Evolutionary conservation across 1,284 basidiomycete genomes (phyloP).

Genomic region (Apiotrichum gamsii): DNA sequence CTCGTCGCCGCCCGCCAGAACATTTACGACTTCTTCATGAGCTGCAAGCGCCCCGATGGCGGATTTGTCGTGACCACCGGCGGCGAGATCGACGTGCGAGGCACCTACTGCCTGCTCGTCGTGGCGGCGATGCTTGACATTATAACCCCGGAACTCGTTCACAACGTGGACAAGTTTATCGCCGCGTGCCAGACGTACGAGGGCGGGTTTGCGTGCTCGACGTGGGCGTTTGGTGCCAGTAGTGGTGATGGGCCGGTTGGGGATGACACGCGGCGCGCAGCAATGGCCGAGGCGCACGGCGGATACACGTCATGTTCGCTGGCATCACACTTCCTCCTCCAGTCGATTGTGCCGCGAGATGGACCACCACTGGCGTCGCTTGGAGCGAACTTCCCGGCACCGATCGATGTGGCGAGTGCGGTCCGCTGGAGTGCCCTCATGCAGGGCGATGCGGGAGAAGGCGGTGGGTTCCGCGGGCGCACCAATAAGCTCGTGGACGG

Average conservation of each 20-base stretch:
- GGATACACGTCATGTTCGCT: slow-evolving; percentile 94
- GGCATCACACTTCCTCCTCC: slow-evolving; percentile 72
- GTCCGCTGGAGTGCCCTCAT: slow-evolving; percentile 78
- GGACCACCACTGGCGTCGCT: slow-evolving; percentile 13
- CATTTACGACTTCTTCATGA: slow-evolving; percentile 85
- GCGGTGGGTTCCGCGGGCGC: slow-evolving; percentile 87
- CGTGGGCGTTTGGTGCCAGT: slow-evolving; percentile 44
- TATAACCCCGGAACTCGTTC: slow-evolving; percentile 77
- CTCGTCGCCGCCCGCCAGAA: slow-evolving; percentile 62
- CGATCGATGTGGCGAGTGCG: slow-evolving; percentile 60
- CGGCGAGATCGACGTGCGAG: slow-evolving; percentile 88
- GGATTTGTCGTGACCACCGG: slow-evolving; percentile 84
- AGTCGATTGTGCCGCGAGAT: slow-evolving; percentile 15
- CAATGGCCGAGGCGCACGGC: slow-evolving; percentile 88
- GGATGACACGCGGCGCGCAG: slow-evolving; percentile 27
- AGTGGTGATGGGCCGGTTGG: slow-evolving; percentile 7
- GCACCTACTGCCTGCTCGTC: slow-evolving; percentile 68
- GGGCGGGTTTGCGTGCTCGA: slow-evolving; percentile 84
- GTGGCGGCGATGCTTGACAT: slow-evolving; percentile 69
- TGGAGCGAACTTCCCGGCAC: slow-evolving; percentile 32
- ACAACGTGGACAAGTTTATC: slow-evolving; percentile 50
- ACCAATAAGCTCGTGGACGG: slow-evolving; percentile 98
- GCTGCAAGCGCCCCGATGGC: slow-evolving; percentile 87
- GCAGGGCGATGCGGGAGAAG: slow-evolving; percentile 77
- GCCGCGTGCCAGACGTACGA: slow-evolving; percentile 88